These are phyloP conservation scores for Nicotiana knightiana DNA, from an alignment of 257 asterid genomes.

Conservation along the genomic window DNA sequence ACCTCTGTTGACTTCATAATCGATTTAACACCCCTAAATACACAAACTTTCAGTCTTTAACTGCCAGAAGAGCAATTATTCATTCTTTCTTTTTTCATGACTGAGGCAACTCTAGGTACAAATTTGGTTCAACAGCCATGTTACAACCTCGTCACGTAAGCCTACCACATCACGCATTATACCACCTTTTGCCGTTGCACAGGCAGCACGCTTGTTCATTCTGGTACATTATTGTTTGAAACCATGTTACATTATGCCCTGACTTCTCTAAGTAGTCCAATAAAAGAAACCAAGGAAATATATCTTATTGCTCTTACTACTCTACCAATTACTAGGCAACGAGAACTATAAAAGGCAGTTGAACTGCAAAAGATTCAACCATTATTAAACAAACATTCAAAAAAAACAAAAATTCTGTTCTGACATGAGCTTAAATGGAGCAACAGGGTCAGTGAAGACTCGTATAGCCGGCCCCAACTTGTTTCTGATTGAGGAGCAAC, in stretches of 20 bases:
- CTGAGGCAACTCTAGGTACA: no score
- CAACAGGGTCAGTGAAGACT: no score
- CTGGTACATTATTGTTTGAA: not conserved
- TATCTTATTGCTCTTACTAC: not conserved
- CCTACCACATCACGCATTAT: no score
- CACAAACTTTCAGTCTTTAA: not conserved
- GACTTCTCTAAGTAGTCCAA: not conserved
- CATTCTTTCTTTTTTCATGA: no score
- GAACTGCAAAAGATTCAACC: not conserved
- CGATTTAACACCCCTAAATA: not conserved
- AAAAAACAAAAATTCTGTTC: no score
- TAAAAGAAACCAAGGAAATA: not conserved
- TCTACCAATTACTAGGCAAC: not conserved
- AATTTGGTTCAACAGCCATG: no score
- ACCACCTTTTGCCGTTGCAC: no score
- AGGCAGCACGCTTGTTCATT: not conserved
- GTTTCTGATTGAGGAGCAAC: no score
- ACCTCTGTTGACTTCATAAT: not conserved
- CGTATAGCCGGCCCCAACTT: no score
- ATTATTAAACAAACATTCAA: not conserved
- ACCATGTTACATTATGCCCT: not conserved
- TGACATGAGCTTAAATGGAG: no score
- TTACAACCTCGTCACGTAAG: no score
- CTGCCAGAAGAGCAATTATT: not conserved
- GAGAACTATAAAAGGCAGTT: not conserved